phyloP scores from a whole-genome alignment of 352 stramenopile genomes.

The Globisporangium cystogenes region DNA sequence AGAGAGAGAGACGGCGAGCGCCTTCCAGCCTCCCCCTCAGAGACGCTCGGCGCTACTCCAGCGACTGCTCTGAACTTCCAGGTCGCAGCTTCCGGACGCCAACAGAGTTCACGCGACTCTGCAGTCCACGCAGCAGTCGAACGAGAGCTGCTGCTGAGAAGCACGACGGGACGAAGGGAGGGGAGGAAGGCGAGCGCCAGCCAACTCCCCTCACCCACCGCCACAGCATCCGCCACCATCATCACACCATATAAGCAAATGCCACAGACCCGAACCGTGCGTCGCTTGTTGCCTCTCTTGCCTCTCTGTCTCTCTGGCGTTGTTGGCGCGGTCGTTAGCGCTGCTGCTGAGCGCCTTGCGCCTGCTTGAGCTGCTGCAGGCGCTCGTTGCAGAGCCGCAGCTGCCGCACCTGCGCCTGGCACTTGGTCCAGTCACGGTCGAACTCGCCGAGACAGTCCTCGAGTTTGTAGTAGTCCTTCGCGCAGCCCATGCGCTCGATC shows the following conservation, averaged over 20 bases:
- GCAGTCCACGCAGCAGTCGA: too few relatives aligned
- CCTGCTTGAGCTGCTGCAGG: constrained; percentile 45
- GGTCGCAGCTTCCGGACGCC: too few relatives aligned
- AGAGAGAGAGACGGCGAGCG: neutral
- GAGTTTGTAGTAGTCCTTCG: constrained; percentile 82
- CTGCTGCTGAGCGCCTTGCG: constrained; percentile 9
- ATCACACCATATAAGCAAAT: neutral
- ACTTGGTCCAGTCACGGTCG: constrained; percentile 86
- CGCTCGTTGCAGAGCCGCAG: constrained; percentile 77
- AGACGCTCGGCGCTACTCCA: too few relatives aligned
- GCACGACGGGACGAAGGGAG: too few relatives aligned
- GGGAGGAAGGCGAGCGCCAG: too few relatives aligned
- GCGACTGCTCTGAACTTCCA: too few relatives aligned
- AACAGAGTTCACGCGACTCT: too few relatives aligned
- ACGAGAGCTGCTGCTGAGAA: too few relatives aligned
- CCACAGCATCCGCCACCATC: neutral
- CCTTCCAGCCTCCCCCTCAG: too few relatives aligned
- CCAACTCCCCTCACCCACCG: neutral
- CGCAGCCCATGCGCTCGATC: constrained; percentile 81
- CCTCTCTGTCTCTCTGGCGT: too few relatives aligned
- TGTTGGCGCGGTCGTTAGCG: neutral
- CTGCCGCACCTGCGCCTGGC: constrained; percentile 71
- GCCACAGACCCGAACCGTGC: neutral
- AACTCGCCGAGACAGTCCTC: constrained; percentile 80
- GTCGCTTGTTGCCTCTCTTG: too few relatives aligned